Evolutionary conservation across 106 monocot genomes (phyloP).

Genomic region (Dactylorhiza incarnata): DNA sequence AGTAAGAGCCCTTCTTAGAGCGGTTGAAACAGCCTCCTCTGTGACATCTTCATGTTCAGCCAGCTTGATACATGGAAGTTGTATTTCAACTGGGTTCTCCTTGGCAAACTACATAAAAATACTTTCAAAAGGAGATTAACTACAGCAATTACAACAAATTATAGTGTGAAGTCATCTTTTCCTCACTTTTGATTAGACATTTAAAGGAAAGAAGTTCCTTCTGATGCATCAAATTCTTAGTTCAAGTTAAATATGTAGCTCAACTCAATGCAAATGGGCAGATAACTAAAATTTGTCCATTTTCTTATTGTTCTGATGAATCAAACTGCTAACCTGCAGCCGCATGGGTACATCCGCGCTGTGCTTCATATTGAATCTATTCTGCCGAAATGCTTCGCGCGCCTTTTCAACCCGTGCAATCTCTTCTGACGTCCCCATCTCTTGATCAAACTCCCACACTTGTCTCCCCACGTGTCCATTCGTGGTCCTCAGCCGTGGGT

Average conservation of each 20-base stretch:
- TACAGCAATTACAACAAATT: neutral
- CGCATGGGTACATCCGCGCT: constrained; percentile 77
- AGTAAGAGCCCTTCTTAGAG: constrained; percentile 52
- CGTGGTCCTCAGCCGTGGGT: constrained; percentile 53
- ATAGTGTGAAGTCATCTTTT: neutral
- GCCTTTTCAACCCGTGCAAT: constrained; percentile 42
- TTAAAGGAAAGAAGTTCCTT: neutral
- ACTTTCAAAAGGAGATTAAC: neutral
- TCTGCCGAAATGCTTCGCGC: constrained; percentile 26
- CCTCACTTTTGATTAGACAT: neutral
- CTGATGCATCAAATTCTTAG: neutral
- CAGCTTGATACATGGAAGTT: constrained; percentile 37
- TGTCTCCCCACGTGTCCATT: constrained; percentile 69
- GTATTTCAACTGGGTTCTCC: constrained; percentile 42
- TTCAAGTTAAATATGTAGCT: neutral
- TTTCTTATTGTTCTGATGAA: neutral
- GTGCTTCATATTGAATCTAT: constrained; percentile 55
- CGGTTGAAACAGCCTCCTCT: constrained; percentile 46
- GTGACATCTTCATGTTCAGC: constrained; percentile 54
- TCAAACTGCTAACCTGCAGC: constrained; percentile 41
- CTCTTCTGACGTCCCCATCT: constrained; percentile 49
- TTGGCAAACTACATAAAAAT: constrained; percentile 47
- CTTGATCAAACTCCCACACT: constrained; percentile 72
- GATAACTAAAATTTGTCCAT: neutral
- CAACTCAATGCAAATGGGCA: neutral